Conservation (phyloP, 331 rosid species). For the Dryas integrifolia region DNA sequence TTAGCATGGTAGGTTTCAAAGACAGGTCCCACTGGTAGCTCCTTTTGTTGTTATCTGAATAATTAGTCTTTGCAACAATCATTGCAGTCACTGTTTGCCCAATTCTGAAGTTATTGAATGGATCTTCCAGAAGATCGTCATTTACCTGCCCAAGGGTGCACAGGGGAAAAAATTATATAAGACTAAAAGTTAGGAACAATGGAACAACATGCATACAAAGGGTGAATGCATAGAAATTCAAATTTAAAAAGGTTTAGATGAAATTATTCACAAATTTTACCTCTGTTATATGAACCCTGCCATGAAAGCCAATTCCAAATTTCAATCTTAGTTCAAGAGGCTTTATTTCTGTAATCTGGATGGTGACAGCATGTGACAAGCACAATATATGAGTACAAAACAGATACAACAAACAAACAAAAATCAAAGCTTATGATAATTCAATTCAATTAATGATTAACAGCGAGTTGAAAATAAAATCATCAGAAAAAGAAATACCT, state of each 20-base stretch:
- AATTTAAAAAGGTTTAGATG: neutral
- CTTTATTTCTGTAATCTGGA: slow-evolving; percentile 76
- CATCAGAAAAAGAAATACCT: slow-evolving; percentile 40
- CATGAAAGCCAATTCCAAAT: slow-evolving; percentile 73
- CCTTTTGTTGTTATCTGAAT: slow-evolving; percentile 40
- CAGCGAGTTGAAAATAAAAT: neutral
- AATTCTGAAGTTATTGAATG: slow-evolving; percentile 59
- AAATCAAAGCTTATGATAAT: neutral
- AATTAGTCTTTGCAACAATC: slow-evolving; percentile 66
- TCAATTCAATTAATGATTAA: neutral
- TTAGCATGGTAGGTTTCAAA: slow-evolving; percentile 49
- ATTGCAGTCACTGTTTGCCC: slow-evolving; percentile 79
- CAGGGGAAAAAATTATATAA: slow-evolving; percentile 3
- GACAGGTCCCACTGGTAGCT: slow-evolving; percentile 77
- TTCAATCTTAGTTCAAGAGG: slow-evolving; percentile 74
- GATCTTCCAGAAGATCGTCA: slow-evolving; percentile 55
- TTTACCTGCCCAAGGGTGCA: slow-evolving; percentile 49
- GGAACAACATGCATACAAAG: neutral
- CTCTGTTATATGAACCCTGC: slow-evolving; percentile 86
- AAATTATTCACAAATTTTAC: slow-evolving; percentile 31
- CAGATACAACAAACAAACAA: slow-evolving; percentile 1
- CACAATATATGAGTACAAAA: slow-evolving; percentile 19
- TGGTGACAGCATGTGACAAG: slow-evolving; percentile 13
- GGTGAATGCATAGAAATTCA: neutral
- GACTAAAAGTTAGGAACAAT: slow-evolving; percentile 1